A percentile compares a stretch with the other conserved stretches of the same genome.
phyloP scores from a whole-genome alignment of 768 basidiomycete species.

The Xerocomus potaroensis region DNA sequence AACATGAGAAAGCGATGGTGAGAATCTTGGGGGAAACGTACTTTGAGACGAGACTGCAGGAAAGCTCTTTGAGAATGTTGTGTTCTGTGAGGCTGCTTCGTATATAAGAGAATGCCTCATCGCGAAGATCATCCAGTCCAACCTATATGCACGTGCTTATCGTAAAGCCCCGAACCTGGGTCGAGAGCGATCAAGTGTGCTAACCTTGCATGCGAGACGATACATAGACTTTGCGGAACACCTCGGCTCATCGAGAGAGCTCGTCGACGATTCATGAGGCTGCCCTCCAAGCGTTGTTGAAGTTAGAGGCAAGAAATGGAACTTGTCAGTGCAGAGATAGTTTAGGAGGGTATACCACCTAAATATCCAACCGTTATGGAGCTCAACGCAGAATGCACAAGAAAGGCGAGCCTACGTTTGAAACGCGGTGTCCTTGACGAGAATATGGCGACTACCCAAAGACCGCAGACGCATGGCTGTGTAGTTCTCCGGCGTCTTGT shows the following conservation, averaged over 20 bases:
- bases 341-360: constrained; percentile 39
- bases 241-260: constrained; percentile 3
- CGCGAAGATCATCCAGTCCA: constrained; percentile 16
- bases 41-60: constrained; percentile 19
- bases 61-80: constrained; percentile 23
- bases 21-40: background rate
- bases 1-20: background rate
- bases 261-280: constrained; percentile 1
- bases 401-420: constrained; percentile 18
- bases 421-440: constrained; percentile 28
- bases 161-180: background rate
- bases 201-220: constrained; percentile 38
- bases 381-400: background rate
- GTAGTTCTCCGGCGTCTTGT: background rate
- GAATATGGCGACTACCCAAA: constrained; percentile 22
- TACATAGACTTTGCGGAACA: constrained; percentile 47
- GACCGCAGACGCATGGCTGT: constrained; percentile 7
- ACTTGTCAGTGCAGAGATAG: constrained; percentile 36
- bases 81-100: constrained; percentile 12
- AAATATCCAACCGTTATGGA: background rate
- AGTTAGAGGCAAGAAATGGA: constrained; percentile 30
- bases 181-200: background rate
- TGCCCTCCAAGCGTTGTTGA: constrained; percentile 5
- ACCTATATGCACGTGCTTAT: constrained; percentile 5
- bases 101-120: constrained; percentile 15